These are phyloP conservation scores for Adansonia madagascariensis DNA, from an alignment of 441 rosid genomes.

Conservation along the genomic window DNA sequence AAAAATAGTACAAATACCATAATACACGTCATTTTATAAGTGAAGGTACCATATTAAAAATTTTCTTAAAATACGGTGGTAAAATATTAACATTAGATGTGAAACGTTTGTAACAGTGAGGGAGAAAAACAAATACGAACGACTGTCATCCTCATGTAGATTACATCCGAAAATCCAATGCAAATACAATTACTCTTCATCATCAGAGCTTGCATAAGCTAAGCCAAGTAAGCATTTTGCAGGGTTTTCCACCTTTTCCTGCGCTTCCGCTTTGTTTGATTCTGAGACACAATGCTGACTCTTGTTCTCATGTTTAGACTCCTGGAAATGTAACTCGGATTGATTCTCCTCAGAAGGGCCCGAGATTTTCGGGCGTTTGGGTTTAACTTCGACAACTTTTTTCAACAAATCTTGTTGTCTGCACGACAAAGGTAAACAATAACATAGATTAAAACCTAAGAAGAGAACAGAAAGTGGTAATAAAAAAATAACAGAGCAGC, in stretches of 20 bases:
- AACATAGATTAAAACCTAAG: not conserved
- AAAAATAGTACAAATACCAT: no score
- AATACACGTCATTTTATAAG: no score
- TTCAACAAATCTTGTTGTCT: constrained; percentile 93
- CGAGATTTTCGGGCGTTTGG: constrained; percentile 59
- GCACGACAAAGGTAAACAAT: not conserved
- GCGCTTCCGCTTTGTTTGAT: constrained; percentile 34
- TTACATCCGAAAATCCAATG: not conserved
- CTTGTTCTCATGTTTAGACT: constrained; percentile 35
- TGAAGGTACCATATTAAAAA: no score
- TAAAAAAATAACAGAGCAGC: not conserved
- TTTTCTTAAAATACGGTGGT: no score
- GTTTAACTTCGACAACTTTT: constrained; percentile 85
- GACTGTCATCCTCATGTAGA: not conserved
- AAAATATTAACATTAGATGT: constrained; percentile 33
- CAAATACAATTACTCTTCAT: constrained; percentile 41
- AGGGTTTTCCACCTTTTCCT: constrained; percentile 41
- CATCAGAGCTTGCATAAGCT: constrained; percentile 87
- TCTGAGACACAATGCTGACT: constrained; percentile 30
- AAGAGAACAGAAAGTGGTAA: not conserved
- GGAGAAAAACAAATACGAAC: not conserved
- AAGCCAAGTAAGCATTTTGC: constrained; percentile 74
- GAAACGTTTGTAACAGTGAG: constrained; percentile 4
- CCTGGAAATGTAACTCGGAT: constrained; percentile 33
- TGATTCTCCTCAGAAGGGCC: constrained; percentile 36